These are phyloP conservation scores for Entrophospora sp. DNA, from an alignment of 192 early-diverging fungal genomes.

Conservation along the genomic window DNA sequence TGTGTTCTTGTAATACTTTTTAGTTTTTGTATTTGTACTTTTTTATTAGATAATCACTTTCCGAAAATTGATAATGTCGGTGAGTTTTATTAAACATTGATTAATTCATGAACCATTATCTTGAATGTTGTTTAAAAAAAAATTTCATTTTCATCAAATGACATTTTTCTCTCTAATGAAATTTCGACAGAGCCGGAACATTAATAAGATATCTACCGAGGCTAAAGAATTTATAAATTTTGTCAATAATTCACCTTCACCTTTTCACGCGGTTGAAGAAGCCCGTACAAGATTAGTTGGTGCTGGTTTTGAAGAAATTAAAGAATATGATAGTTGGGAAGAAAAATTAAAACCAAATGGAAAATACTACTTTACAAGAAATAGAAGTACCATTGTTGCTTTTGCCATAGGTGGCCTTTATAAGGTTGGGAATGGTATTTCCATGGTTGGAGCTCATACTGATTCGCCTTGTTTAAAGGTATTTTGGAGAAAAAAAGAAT, in stretches of 20 bases:
- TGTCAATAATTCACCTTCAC: constrained; percentile 86
- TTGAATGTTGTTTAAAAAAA: no score
- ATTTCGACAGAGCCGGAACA: no score
- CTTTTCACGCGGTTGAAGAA: constrained; percentile 91
- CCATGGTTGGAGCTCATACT: constrained; percentile 90
- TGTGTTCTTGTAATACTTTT: no score
- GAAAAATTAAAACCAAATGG: constrained; percentile 64
- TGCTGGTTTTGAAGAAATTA: constrained; percentile 80
- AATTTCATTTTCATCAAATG: no score
- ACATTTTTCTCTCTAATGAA: no score
- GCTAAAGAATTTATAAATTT: constrained; percentile 69
- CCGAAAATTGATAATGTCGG: no score
- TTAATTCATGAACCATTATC: no score
- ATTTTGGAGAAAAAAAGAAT: no score
- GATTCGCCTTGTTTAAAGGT: constrained; percentile 99
- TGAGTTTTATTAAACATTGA: no score
- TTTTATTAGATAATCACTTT: no score
- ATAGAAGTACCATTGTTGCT: constrained; percentile 75
- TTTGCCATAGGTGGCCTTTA: constrained; percentile 91
- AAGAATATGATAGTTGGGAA: constrained; percentile 79
- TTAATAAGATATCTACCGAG: no score
- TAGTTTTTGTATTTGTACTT: no score
- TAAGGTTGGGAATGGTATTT: constrained; percentile 72
- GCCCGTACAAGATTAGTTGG: constrained; percentile 57
- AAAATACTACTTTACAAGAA: constrained; percentile 95